Conservation (phyloP, 495 filamentous ascomycete species). For the Penicillium arizonense region DNA sequence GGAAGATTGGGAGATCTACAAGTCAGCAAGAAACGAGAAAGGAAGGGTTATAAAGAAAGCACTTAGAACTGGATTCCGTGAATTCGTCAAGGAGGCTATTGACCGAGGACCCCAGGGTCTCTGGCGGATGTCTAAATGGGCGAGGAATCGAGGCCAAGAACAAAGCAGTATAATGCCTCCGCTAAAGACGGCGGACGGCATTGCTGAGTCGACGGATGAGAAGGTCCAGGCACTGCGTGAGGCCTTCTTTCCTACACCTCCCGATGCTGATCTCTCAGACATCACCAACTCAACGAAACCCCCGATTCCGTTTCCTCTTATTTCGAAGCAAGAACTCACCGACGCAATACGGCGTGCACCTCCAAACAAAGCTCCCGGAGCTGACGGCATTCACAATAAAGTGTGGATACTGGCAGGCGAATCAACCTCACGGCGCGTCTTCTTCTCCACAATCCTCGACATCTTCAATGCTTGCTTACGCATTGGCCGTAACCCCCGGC, state of each 20-base stretch:
- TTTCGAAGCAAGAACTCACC: too few species aligned
- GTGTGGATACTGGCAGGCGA: too few species aligned
- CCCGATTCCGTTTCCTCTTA: too few species aligned
- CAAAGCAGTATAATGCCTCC: constrained; percentile 3
- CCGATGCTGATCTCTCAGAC: constrained; percentile 19
- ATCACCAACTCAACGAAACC: too few species aligned
- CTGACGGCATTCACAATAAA: constrained; percentile 20
- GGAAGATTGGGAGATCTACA: neutral
- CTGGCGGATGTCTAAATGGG: constrained; percentile 14
- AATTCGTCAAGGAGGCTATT: neutral
- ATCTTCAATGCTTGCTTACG: too few species aligned
- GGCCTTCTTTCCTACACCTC: constrained; percentile 24
- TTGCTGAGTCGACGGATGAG: constrained; percentile 3
- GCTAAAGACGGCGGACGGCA: neutral
- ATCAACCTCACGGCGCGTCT: too few species aligned
- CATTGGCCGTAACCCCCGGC: neutral
- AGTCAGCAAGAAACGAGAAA: neutral
- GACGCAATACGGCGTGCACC: constrained; percentile 13
- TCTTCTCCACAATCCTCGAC: too few species aligned
- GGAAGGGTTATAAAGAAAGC: neutral
- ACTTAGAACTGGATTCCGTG: neutral
- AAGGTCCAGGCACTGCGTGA: constrained; percentile 17
- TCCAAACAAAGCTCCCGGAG: constrained; percentile 26
- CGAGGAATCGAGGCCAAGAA: constrained; percentile 1
- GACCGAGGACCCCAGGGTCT: constrained; percentile 8